Conservation (phyloP, 768 basidiomycete genomes). For the Chalciporus chontae region DNA sequence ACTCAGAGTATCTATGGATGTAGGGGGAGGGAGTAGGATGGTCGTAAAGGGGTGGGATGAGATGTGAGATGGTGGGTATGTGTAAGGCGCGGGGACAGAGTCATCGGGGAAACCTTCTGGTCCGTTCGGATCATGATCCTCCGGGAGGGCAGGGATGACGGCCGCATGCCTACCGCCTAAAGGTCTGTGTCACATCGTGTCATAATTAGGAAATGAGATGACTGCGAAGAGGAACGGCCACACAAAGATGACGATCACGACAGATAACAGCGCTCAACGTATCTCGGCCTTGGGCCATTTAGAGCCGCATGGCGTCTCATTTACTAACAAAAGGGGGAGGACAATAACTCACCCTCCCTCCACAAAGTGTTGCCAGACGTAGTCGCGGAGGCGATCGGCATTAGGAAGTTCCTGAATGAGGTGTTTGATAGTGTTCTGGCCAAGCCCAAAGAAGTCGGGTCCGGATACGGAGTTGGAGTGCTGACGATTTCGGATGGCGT, state of each 20-base stretch:
- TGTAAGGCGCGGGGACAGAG: conserved; percentile 12
- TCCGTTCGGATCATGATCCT: conserved; percentile 50
- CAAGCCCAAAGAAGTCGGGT: conserved; percentile 84
- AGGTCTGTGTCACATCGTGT: conserved; percentile 46
- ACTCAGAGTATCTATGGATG: conserved; percentile 24
- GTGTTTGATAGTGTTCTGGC: conserved; percentile 86
- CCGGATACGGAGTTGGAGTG: conserved; percentile 87
- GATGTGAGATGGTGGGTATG: conserved; percentile 20
- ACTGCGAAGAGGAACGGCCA: conserved; percentile 19
- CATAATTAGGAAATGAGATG: conserved; percentile 29
- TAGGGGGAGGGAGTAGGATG: conserved; percentile 30
- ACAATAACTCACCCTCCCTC: conserved; percentile 78
- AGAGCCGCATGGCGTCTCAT: conserved; percentile 8
- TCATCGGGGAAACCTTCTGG: conserved; percentile 24
- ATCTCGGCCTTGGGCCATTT: conserved; percentile 10
- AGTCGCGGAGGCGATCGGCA: conserved; percentile 68
- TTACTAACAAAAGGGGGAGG: conserved; percentile 9
- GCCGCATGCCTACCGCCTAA: conserved; percentile 80
- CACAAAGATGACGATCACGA: conserved; percentile 15
- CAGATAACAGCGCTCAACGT: conserved; percentile 4
- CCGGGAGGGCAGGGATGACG: conserved; percentile 76
- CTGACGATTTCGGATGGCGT: conserved; percentile 73
- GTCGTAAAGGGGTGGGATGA: conserved; percentile 28
- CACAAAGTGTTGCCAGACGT: conserved; percentile 83
- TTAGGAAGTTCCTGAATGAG: conserved; percentile 82